These are phyloP conservation scores for Hamamelis virginiana DNA, from an alignment of 164 flowering plant genomes.

Conservation along the genomic window DNA sequence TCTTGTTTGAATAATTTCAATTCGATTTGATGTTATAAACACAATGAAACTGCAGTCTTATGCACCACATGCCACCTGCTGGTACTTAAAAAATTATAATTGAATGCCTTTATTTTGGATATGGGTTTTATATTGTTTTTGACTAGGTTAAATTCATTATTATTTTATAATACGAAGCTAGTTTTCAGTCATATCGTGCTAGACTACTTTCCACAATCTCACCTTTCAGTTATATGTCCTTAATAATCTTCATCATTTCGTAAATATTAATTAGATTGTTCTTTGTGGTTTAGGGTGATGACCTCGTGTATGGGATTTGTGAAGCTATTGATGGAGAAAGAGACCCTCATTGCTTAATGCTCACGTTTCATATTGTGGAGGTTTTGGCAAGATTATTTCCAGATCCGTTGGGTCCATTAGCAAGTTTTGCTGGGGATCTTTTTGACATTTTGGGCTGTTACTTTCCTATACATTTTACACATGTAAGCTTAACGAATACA, in stretches of 20 bases:
- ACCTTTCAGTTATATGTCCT: neutral
- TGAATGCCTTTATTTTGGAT: no score
- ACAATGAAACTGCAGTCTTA: neutral
- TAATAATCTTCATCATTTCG: neutral
- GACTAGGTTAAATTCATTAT: no score
- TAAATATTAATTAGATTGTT: constrained; percentile 2
- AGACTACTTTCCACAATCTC: neutral
- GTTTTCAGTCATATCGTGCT: no score
- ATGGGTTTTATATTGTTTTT: no score
- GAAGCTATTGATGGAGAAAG: constrained; percentile 90
- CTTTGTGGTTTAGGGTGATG: constrained; percentile 59
- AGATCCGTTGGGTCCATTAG: constrained; percentile 62
- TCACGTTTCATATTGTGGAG: constrained; percentile 72
- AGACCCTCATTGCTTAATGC: constrained; percentile 87
- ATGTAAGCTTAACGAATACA: constrained; percentile 50
- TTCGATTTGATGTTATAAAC: neutral
- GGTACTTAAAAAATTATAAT: neutral
- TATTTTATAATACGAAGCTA: no score
- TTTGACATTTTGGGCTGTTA: constrained; percentile 77
- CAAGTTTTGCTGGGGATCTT: constrained; percentile 59
- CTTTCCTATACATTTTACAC: constrained; percentile 95
- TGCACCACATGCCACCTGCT: neutral
- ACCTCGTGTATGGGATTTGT: constrained; percentile 71
- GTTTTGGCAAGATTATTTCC: constrained; percentile 57
- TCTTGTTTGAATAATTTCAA: neutral